A percentile compares a stretch with the other conserved stretches of the same genome.
phyloP scores from a whole-genome alignment of 139 green algal species.

The Chlorella sorokiniana region DNA sequence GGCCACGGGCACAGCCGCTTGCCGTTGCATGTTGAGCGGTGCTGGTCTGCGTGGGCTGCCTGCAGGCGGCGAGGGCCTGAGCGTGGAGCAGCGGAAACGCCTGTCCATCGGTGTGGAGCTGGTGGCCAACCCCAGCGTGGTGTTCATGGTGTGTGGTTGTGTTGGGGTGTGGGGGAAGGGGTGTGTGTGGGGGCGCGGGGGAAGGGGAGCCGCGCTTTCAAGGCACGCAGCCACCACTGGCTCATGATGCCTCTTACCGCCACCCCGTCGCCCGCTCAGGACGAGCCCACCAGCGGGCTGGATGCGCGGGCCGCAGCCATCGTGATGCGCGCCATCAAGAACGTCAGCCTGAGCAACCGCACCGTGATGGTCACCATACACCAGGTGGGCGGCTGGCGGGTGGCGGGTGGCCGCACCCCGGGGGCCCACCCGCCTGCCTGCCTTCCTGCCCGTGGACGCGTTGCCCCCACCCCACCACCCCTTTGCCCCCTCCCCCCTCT shows the following conservation, averaged over 20 bases:
- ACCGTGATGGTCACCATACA: constrained; percentile 96
- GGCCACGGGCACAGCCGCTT: too few relatives aligned
- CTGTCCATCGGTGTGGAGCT: constrained; percentile 94
- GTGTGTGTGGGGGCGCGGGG: too few relatives aligned
- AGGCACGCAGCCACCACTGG: too few relatives aligned
- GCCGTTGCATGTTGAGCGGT: not conserved
- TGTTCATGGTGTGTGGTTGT: constrained; percentile 24
- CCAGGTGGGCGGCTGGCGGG: constrained; percentile 15
- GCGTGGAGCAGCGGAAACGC: constrained; percentile 89
- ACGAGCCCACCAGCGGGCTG: constrained; percentile 66
- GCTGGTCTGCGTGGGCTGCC: not conserved
- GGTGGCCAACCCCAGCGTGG: constrained; percentile 62
- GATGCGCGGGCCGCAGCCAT: constrained; percentile 86
- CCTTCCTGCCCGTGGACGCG: not conserved
- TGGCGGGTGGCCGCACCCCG: too few relatives aligned
- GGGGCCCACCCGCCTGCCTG: too few relatives aligned
- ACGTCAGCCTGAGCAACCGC: constrained; percentile 75
- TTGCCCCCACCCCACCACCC: not conserved
- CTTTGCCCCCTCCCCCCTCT: not conserved
- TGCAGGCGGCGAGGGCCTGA: constrained; percentile 54
- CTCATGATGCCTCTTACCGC: too few relatives aligned
- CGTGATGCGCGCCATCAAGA: constrained; percentile 85
- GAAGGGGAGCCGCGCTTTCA: too few relatives aligned
- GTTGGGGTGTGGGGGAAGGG: too few relatives aligned
- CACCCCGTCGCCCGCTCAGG: constrained; percentile 63